Evolutionary conservation across 1,284 basidiomycete genomes (phyloP), one percentile per base, ranked within the genome.

Genomic region (Boletus sp.): DNA sequence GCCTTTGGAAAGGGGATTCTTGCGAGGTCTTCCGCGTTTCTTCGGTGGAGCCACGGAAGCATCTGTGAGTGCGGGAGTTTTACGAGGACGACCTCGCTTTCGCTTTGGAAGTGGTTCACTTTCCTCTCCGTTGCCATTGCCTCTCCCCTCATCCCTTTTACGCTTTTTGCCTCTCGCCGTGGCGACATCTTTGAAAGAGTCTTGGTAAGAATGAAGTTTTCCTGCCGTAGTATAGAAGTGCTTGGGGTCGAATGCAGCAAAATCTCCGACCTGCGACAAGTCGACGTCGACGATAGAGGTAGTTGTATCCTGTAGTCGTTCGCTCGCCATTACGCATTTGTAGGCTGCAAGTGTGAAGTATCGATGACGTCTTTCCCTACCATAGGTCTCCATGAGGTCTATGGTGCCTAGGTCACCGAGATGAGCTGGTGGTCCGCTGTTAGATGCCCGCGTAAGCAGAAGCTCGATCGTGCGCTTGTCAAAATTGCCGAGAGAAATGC

Each of bases 391-490:
- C 71, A 82, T 79, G 22, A 88, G 62, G 40, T 80, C 78, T 14
- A 77, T 74, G 43, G 88, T 76, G 25, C 78, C 76, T 36, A 88
- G 70, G 64, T 93, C 87, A 39, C 71, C 70, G 5, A 91, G 75
- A 62, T 90, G 86, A 12, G 76, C 48, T 3, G 87, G 86, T 16
- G 83, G 84, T 7, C 72, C 70, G 49, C 65, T 72, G 56, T 77
- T 81, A 52, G 82, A 80, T 34, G 87, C 77, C 36, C 85, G 80
- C 13, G 75, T 73, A 27, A 92, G 72, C n/a, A 90, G 69, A 13
- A 86, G 74, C 60, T 92, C 90, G 42, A 91, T 72, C 2, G 85
- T 90, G 23, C 91, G 81, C 58, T 76, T 78, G 61, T 91, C 87
- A 51, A 90, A 87, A 52, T 82, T 74, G 55, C 78, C 77, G 17